Conservation (phyloP, 805 yeast genomes). For the Komagataella ulmi region DNA sequence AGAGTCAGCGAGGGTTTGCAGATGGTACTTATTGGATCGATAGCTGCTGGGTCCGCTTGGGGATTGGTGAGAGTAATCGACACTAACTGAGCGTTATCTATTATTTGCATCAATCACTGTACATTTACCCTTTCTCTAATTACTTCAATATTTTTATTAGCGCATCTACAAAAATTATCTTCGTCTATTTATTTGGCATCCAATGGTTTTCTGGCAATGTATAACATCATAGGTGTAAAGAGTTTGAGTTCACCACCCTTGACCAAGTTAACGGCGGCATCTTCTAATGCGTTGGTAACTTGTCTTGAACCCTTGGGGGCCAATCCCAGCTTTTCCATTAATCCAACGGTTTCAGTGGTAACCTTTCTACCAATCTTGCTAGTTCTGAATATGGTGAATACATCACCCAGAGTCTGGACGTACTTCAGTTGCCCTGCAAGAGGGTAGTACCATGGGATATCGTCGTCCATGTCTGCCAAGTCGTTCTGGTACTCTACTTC, state of each 20-base stretch:
- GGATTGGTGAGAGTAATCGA: slow-evolving; percentile 72
- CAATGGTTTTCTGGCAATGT: slow-evolving; percentile 73
- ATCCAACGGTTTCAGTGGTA: slow-evolving; percentile 68
- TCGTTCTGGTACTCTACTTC: slow-evolving; percentile 65
- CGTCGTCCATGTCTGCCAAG: slow-evolving; percentile 71
- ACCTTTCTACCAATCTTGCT: slow-evolving; percentile 73
- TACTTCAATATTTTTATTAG: background rate
- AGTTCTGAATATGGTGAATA: slow-evolving; percentile 80
- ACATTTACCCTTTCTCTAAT: background rate
- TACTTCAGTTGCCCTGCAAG: slow-evolving; percentile 88
- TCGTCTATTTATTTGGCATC: slow-evolving; percentile 7
- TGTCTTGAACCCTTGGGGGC: slow-evolving; percentile 89
- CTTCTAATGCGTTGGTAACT: slow-evolving; percentile 89
- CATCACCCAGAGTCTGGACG: slow-evolving; percentile 65
- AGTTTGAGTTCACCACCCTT: slow-evolving; percentile 83
- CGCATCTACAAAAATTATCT: background rate
- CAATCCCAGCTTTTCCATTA: slow-evolving; percentile 73
- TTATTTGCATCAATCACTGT: background rate
- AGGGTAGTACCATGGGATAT: slow-evolving; percentile 96
- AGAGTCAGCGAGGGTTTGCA: slow-evolving; percentile 72
- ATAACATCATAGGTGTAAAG: slow-evolving; percentile 97
- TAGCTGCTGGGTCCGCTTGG: slow-evolving; percentile 98
- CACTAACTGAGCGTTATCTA: slow-evolving; percentile 1
- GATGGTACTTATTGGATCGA: slow-evolving; percentile 93
- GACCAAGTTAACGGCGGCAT: slow-evolving; percentile 91